These are phyloP conservation scores for Trichoderma sp. DNA, from an alignment of 2,329 filamentous ascomycete genomes.

Conservation along the genomic window DNA sequence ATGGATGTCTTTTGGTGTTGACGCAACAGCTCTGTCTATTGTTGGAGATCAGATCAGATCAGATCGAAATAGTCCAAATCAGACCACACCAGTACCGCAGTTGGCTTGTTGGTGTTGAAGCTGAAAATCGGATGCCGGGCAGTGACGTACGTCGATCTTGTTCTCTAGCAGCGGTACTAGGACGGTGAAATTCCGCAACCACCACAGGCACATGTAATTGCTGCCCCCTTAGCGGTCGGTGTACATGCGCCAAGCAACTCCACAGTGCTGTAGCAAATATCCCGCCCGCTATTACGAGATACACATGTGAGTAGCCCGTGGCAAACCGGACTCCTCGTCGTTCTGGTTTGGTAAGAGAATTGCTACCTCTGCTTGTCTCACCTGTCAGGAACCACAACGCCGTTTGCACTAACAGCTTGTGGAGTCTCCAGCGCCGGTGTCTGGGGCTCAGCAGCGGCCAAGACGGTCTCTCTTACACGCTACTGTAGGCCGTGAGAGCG, in stretches of 20 bases:
- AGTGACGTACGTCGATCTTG: slow-evolving; percentile 20
- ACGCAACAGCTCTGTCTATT: background rate
- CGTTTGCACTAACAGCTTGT: slow-evolving; percentile 12
- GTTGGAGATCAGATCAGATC: too few relatives aligned
- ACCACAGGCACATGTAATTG: background rate
- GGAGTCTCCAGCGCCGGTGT: background rate
- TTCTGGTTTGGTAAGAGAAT: background rate
- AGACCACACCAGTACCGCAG: background rate
- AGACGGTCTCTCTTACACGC: slow-evolving; percentile 1
- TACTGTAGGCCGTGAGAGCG: slow-evolving; percentile 22
- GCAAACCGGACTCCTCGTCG: background rate
- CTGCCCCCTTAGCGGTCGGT: background rate
- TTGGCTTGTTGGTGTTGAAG: background rate
- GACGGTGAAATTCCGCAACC: background rate
- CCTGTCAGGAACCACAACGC: slow-evolving; percentile 16
- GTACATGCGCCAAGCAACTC: background rate
- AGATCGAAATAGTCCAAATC: background rate
- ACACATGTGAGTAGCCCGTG: background rate
- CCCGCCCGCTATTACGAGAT: background rate
- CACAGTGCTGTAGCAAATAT: background rate
- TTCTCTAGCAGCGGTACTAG: background rate
- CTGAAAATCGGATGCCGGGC: background rate
- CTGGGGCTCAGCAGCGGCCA: background rate
- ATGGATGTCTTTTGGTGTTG: background rate
- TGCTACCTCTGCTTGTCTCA: background rate